Base-by-base conservation (phyloP, 352 stramenopile species). In the Plasmopara muralis region DNA sequence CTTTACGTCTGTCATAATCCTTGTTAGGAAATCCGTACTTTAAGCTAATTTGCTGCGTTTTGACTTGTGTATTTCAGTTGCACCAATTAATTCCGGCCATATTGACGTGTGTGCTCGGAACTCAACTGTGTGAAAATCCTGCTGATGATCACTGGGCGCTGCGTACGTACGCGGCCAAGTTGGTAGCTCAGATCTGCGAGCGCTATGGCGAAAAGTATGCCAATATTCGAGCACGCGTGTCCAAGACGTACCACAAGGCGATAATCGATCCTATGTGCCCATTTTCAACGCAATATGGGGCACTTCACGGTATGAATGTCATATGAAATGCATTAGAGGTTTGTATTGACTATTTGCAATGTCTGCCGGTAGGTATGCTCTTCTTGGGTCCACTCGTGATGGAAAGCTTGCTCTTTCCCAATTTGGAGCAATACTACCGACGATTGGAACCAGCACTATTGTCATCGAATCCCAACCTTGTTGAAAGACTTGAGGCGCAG, bases 51-150 rank as follows among this genome's bases (percentile, higher is more conserved):
- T 31, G 29, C 15, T 54, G 30, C 10, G 20, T 34, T 34, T 47
- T 59, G 14, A n/a, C 12, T 7, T 30, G 35, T 35, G 9, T 41
- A 25, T 44, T 14, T 9, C 50, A 95, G 77, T 71, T 98, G 8
- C 89, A 98, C 57, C 89, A 98, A 82, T 63, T 98, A 37, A 81
- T 98, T 53, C 89, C 89, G 18, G 78, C 89, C 31, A 89, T 98
- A 28, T 67, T 97, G 48, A 97, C 91, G 34, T 97, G 89, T 51
- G 81, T 98, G 18, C 73, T 98, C 15, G 87, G 89, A 12, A 85
- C 87, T 50, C 85, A 93, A 47, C 60, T 97, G 6, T 97, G 87
- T 50, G 84, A 88, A 44, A 88, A 87, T 50, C 70, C 85, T 9
- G 64, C 80, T 13, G 73, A 93, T 33, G 81, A 97, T 60, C 89